Evolutionary conservation across 257 asterid genomes (phyloP).

Genomic region (Salvia miltiorrhiza): DNA sequence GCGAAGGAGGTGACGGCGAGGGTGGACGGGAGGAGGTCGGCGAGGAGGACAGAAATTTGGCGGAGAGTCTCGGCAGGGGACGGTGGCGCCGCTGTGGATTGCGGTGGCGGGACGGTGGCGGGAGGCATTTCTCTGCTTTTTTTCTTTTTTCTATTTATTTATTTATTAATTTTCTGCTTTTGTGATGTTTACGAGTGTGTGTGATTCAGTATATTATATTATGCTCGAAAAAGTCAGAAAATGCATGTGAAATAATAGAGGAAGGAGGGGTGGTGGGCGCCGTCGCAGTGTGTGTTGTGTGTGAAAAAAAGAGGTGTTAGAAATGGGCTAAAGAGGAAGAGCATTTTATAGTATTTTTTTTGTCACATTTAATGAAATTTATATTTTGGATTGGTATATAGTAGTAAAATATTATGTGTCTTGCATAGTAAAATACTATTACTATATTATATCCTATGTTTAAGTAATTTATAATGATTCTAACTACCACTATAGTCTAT

Average conservation of each 20-base stretch:
- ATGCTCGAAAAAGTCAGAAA: constrained; percentile 15
- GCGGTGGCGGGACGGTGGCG: constrained; percentile 50
- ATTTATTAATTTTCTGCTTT: constrained; percentile 8
- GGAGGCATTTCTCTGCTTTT: constrained; percentile 34
- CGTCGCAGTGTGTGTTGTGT: constrained; percentile 13
- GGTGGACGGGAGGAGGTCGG: constrained; percentile 49
- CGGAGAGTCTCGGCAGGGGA: constrained; percentile 43
- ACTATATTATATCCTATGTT: too few relatives aligned
- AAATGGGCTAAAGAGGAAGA: background rate
- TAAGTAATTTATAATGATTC: too few relatives aligned
- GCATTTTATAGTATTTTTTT: background rate
- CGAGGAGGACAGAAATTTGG: constrained; percentile 34
- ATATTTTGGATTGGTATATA: background rate
- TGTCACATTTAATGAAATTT: background rate
- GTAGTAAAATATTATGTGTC: too few relatives aligned
- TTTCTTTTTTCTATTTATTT: background rate
- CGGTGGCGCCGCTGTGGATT: constrained; percentile 24
- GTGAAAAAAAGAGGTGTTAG: background rate
- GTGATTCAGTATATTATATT: background rate
- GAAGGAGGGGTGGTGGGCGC: background rate
- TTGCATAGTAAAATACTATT: too few relatives aligned
- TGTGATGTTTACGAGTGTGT: constrained; percentile 28
- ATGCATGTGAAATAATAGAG: constrained; percentile 38
- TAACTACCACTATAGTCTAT: too few relatives aligned
- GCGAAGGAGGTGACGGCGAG: constrained; percentile 53